Evolutionary conservation across 108 stramenopile genomes (phyloP).

Genomic region (Cyclotella baltica): DNA sequence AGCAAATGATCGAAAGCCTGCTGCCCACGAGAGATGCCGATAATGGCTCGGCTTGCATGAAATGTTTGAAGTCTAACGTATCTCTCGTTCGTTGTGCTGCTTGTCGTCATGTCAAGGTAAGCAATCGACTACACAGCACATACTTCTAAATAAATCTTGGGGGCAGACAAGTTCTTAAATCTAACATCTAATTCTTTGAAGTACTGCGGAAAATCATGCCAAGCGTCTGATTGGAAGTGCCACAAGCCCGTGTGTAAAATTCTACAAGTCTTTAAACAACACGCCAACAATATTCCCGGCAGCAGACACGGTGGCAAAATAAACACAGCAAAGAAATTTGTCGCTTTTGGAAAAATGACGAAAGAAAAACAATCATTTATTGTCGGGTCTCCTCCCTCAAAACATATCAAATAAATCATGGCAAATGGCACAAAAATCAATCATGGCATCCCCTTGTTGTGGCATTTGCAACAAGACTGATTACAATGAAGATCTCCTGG

Average conservation of each 20-base stretch:
- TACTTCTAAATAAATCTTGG: too few species aligned
- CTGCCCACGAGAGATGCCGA: slow-evolving; percentile 8
- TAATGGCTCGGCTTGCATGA: slow-evolving; percentile 11
- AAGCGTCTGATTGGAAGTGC: background rate
- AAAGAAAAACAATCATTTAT: background rate
- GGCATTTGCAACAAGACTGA: slow-evolving; percentile 6
- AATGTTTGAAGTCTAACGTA: background rate
- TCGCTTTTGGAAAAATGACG: background rate
- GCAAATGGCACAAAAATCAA: background rate
- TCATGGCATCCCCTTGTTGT: slow-evolving; percentile 3
- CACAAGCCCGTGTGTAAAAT: slow-evolving; percentile 20
- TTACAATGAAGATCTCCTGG: background rate
- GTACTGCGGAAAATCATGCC: slow-evolving; percentile 18
- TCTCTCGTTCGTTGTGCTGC: slow-evolving; percentile 2
- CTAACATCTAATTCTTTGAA: background rate
- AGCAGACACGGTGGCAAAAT: background rate
- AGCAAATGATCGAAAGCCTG: slow-evolving; percentile 1
- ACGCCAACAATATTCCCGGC: background rate
- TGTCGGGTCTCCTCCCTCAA: background rate
- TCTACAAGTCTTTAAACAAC: background rate
- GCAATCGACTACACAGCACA: too few species aligned
- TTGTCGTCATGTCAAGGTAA: slow-evolving; percentile 6
- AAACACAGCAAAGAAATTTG: background rate
- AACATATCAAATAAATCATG: background rate
- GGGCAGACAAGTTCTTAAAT: background rate